These are phyloP conservation scores for Apiospora saccharicola DNA, from an alignment of 2,329 filamentous ascomycete genomes.

Conservation along the genomic window DNA sequence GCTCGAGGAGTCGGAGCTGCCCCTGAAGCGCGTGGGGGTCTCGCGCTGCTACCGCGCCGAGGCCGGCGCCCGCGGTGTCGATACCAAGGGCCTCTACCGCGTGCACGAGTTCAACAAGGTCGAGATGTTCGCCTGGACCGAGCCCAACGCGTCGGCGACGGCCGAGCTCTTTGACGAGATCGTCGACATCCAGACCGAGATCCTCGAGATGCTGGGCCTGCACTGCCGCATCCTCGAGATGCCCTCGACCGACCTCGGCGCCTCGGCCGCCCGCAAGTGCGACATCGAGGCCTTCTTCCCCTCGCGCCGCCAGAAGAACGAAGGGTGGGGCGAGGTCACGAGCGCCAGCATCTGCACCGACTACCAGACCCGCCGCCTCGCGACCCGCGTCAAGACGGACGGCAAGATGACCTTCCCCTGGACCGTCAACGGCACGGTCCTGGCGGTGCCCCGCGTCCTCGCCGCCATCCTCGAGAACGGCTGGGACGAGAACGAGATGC, in stretches of 20 bases:
- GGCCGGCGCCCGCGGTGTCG: slow-evolving; percentile 86
- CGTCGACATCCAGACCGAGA: slow-evolving; percentile 84
- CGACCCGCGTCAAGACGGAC: slow-evolving; percentile 71
- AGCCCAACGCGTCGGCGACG: slow-evolving; percentile 59
- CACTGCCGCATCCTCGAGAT: slow-evolving; percentile 92
- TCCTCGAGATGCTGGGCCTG: slow-evolving; percentile 78
- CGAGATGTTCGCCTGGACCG: slow-evolving; percentile 94
- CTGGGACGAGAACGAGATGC: slow-evolving; percentile 75
- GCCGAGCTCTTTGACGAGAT: slow-evolving; percentile 81
- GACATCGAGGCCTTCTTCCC: slow-evolving; percentile 97
- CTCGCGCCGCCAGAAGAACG: slow-evolving; percentile 59
- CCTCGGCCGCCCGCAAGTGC: slow-evolving; percentile 83
- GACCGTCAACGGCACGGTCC: slow-evolving; percentile 92
- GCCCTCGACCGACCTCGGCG: slow-evolving; percentile 87
- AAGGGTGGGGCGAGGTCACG: slow-evolving; percentile 93
- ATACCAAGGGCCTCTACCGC: slow-evolving; percentile 93
- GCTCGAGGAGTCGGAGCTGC: slow-evolving; percentile 71
- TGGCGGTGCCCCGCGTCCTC: slow-evolving; percentile 88
- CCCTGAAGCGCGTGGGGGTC: slow-evolving; percentile 80
- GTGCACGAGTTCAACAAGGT: slow-evolving; percentile 99
- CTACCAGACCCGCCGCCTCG: slow-evolving; percentile 86
- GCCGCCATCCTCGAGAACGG: slow-evolving; percentile 90
- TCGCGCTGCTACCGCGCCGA: slow-evolving; percentile 97
- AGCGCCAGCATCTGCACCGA: slow-evolving; percentile 92
- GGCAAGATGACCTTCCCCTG: slow-evolving; percentile 77